Conservation (phyloP, 78 protist genomes). For the Monosiga brevicollis region DNA sequence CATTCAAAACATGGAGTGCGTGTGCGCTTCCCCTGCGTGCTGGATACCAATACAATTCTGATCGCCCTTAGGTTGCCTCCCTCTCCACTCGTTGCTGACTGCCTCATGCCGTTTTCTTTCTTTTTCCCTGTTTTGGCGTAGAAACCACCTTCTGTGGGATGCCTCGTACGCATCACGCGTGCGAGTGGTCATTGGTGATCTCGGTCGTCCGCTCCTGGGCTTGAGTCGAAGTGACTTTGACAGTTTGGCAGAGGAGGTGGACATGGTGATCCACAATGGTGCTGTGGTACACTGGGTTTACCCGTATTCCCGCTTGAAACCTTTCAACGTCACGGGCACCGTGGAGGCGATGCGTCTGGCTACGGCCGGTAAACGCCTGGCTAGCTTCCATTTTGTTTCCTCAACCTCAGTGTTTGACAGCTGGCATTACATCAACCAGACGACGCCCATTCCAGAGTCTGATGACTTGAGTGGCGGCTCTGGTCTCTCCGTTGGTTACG, state of each 20-base stretch:
- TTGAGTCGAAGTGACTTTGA: background rate
- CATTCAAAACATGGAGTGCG: background rate
- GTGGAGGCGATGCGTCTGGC: slow-evolving; percentile 37
- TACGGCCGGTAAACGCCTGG: background rate
- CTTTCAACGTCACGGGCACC: slow-evolving; percentile 53
- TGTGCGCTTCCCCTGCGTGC: too few relatives aligned
- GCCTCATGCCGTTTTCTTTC: too few relatives aligned
- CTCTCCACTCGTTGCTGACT: too few relatives aligned
- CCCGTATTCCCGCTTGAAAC: slow-evolving; percentile 49
- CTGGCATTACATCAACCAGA: slow-evolving; percentile 4
- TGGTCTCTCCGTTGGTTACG: slow-evolving; percentile 44
- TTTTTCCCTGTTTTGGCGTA: background rate
- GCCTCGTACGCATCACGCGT: background rate
- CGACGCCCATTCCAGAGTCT: slow-evolving; percentile 13
- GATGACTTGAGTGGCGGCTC: background rate
- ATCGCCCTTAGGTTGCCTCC: too few relatives aligned
- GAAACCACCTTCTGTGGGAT: too few relatives aligned
- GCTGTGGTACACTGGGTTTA: slow-evolving; percentile 63
- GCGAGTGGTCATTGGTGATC: background rate
- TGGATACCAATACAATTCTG: too few relatives aligned
- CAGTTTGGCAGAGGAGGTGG: background rate
- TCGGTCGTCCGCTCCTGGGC: background rate
- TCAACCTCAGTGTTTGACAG: slow-evolving; percentile 64
- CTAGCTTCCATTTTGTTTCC: slow-evolving; percentile 43
- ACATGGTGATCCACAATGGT: slow-evolving; percentile 35